These are phyloP conservation scores for Aurantiochytrium sp. DNA, from an alignment of 108 stramenopile species.

Conservation along the genomic window DNA sequence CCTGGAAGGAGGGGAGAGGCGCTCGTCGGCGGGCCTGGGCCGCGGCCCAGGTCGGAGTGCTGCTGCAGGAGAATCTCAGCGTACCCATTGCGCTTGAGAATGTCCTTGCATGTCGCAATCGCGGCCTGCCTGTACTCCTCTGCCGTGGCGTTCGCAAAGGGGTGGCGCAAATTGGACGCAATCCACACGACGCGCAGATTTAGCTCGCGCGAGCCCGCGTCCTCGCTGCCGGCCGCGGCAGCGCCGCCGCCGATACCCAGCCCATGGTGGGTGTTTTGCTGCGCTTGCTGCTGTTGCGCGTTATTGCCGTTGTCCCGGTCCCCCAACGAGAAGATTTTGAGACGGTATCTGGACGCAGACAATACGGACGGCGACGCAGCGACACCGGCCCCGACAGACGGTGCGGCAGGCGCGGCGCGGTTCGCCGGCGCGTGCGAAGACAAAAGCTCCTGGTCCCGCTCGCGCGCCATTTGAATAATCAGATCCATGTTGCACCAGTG, in stretches of 20 bases:
- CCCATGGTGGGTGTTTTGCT: too few species aligned
- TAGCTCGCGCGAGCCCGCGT: not conserved
- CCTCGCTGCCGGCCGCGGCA: too few species aligned
- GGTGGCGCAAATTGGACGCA: not conserved
- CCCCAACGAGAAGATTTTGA: too few species aligned
- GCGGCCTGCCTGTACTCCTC: constrained; percentile 18
- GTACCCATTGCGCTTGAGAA: not conserved
- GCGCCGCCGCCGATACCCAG: too few species aligned
- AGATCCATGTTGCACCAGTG: constrained; percentile 25
- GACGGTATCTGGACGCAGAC: too few species aligned
- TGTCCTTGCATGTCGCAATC: not conserved
- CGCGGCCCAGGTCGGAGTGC: not conserved
- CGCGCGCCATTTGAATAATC: not conserved
- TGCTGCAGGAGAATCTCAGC: not conserved
- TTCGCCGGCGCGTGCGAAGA: not conserved
- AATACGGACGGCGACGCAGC: too few species aligned
- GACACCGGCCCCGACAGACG: too few species aligned
- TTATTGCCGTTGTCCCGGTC: too few species aligned
- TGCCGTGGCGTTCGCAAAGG: not conserved
- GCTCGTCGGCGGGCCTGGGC: not conserved
- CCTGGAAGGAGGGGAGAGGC: not conserved
- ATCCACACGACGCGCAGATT: not conserved
- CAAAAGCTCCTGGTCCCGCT: not conserved
- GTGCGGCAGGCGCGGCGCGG: too few species aligned
- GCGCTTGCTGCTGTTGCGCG: too few species aligned